Evolutionary conservation across 225 moss, liverwort and hornwort genomes (phyloP).

Genomic region (Bryoerythrophyllum caledonicum): DNA sequence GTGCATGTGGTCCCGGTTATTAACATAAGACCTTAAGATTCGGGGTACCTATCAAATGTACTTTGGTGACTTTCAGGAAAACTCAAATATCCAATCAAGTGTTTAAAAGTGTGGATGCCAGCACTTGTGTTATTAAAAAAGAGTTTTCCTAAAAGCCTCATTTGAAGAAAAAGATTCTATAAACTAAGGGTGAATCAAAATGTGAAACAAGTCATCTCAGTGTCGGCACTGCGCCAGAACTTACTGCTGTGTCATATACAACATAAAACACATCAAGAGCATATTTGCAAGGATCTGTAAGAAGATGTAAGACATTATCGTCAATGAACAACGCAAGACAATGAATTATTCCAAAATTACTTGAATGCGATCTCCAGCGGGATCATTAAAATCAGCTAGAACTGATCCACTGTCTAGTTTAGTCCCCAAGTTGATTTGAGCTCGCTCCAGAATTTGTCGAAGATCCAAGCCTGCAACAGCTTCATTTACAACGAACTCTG

Average conservation of each 20-base stretch:
- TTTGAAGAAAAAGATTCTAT: too few relatives aligned
- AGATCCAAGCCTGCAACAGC: slow-evolving; percentile 91
- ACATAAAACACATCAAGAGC: neutral
- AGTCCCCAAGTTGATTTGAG: slow-evolving; percentile 45
- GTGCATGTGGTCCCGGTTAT: too few relatives aligned
- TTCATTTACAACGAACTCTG: slow-evolving; percentile 27
- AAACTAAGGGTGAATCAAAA: too few relatives aligned
- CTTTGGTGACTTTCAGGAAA: too few relatives aligned
- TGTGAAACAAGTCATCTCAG: neutral
- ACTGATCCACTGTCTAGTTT: slow-evolving; percentile 68
- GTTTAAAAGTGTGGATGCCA: neutral
- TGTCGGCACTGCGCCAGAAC: neutral
- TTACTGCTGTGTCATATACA: neutral
- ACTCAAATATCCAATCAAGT: neutral
- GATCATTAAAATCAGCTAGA: slow-evolving; percentile 72
- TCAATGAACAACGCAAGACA: neutral
- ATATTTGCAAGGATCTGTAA: neutral
- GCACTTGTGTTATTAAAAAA: too few relatives aligned
- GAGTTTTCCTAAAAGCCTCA: too few relatives aligned
- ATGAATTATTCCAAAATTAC: slow-evolving; percentile 67
- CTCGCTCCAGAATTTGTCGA: slow-evolving; percentile 75
- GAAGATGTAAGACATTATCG: neutral
- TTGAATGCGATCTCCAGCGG: slow-evolving; percentile 82
- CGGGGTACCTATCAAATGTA: too few relatives aligned
- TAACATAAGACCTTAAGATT: too few relatives aligned